Conservation (phyloP, 805 yeast genomes). For the Maudiozyma serrabonitensis region DNA sequence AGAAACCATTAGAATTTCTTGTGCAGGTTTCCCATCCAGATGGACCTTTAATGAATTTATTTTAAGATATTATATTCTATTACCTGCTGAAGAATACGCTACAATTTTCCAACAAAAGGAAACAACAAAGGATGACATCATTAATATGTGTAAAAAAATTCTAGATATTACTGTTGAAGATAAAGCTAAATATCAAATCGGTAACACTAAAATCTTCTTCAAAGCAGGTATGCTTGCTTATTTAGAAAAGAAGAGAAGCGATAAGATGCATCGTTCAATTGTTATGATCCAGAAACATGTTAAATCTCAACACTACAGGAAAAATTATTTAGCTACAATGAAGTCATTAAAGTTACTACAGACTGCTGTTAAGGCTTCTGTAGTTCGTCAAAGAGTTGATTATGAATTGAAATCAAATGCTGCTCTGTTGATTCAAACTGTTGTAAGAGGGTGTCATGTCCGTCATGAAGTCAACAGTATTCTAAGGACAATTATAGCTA, state of each 20-base stretch:
- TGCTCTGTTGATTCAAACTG: slow-evolving; percentile 63
- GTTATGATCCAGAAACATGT: slow-evolving; percentile 77
- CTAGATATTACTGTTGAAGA: slow-evolving; percentile 56
- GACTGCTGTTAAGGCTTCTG: slow-evolving; percentile 50
- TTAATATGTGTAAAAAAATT: slow-evolving; percentile 58
- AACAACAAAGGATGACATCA: slow-evolving; percentile 46
- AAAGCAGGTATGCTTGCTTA: slow-evolving; percentile 94
- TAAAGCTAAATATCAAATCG: slow-evolving; percentile 69
- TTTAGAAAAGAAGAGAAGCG: slow-evolving; percentile 75
- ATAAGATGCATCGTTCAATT: slow-evolving; percentile 70
- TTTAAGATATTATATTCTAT: slow-evolving; percentile 73
- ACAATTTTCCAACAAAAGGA: slow-evolving; percentile 40
- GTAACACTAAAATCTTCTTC: slow-evolving; percentile 88
- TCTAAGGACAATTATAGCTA: slow-evolving; percentile 25
- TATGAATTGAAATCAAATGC: slow-evolving; percentile 49
- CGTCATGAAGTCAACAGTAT: slow-evolving; percentile 32
- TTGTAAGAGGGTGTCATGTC: slow-evolving; percentile 44
- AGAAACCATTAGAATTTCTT: slow-evolving; percentile 91
- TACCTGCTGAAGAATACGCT: slow-evolving; percentile 62
- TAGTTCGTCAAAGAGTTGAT: slow-evolving; percentile 46
- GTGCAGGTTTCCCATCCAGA: slow-evolving; percentile 96
- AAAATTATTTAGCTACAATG: slow-evolving; percentile 45
- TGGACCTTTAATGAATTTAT: slow-evolving; percentile 94
- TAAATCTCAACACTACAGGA: slow-evolving; percentile 54
- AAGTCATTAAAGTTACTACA: slow-evolving; percentile 50